phyloP scores from a whole-genome alignment of 176 grass and related monocot genomes.

The Urochloa ruziziensis region DNA sequence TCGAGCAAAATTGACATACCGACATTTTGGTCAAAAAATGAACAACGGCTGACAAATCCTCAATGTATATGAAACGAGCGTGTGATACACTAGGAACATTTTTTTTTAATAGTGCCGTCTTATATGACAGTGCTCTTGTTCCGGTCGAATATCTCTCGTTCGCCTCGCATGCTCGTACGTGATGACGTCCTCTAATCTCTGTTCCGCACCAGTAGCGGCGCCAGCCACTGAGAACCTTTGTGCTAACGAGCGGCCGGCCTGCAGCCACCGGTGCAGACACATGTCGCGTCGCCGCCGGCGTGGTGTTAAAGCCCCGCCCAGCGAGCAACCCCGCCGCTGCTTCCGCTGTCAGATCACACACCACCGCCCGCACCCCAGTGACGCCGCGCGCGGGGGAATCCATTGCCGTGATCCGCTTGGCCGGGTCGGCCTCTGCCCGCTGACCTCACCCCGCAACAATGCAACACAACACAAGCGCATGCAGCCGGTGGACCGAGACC shows the following conservation, averaged over 20 bases:
- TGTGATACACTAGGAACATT: too few relatives aligned
- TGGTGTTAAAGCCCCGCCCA: not conserved
- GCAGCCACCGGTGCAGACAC: slow-evolving; percentile 9
- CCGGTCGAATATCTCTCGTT: not conserved
- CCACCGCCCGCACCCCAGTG: not conserved
- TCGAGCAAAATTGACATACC: too few relatives aligned
- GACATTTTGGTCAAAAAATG: too few relatives aligned
- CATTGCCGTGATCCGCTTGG: slow-evolving; percentile 21
- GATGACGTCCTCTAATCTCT: not conserved
- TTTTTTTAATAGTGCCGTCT: too few relatives aligned
- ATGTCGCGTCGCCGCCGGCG: slow-evolving; percentile 22
- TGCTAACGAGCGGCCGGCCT: not conserved
- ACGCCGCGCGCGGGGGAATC: not conserved
- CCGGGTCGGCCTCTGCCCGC: not conserved
- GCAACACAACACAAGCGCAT: too few relatives aligned
- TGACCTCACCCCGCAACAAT: not conserved
- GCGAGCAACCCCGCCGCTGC: not conserved
- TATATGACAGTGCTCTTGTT: not conserved
- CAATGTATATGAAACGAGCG: too few relatives aligned
- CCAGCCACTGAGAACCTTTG: not conserved
- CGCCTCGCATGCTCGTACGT: not conserved
- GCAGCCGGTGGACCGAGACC: too few relatives aligned
- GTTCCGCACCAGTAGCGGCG: not conserved
- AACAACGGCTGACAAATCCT: too few relatives aligned
- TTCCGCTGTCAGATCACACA: slow-evolving; percentile 1